Conservation (phyloP, 2,329 filamentous ascomycete genomes). For the Xylaria sp. region DNA sequence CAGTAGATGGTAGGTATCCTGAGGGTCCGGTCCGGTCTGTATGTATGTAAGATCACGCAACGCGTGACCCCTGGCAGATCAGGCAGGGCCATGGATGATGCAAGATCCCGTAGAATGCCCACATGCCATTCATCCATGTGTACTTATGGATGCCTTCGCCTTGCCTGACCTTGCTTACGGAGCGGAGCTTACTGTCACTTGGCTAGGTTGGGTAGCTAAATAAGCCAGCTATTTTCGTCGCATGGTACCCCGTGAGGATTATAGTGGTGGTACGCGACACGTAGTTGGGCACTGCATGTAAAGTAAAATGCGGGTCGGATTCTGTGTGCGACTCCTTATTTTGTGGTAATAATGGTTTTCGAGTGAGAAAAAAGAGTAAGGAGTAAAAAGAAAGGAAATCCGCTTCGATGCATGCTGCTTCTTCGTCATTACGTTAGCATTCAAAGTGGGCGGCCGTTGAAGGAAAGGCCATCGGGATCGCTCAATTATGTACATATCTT, state of each 20-base stretch:
- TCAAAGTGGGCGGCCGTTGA: neutral
- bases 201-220: neutral
- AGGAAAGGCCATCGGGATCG: neutral
- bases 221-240: neutral
- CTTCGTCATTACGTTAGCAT: neutral
- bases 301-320: no score
- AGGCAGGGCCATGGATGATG: neutral
- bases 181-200: neutral
- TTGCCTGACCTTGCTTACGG: no score
- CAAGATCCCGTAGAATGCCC: neutral
- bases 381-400: neutral
- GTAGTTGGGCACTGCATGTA: neutral
- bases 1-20: neutral
- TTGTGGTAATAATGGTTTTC: no score
- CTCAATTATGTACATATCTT: neutral
- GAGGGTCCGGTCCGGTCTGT: neutral
- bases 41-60: neutral
- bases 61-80: neutral
- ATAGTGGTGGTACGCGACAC: neutral
- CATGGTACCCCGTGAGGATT: neutral
- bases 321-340: neutral
- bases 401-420: neutral
- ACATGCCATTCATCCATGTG: no score
- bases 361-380: neutral
- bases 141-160: no score